Base-by-base conservation (phyloP, 1,139 yeast species). In the Yamadazyma conglobata region DNA sequence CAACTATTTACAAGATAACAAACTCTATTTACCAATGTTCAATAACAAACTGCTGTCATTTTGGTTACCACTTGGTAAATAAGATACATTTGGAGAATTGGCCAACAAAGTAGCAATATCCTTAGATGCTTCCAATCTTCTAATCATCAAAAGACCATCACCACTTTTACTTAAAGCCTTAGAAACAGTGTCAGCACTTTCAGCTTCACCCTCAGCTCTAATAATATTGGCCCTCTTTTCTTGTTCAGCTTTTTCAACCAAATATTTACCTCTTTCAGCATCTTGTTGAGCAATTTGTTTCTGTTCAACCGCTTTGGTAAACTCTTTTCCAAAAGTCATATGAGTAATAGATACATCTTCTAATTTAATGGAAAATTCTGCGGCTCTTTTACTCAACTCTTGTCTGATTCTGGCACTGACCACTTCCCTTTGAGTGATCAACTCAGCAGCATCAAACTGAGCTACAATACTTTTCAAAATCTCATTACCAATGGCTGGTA, bases 281-380 rank as follows among this genome's bases (percentile, higher is more conserved):
- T 93, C 98, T 63, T 93, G 98, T 66, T 91, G 98, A 19, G 98
- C 98, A 61, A 93, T 93, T 62, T 93, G 98, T 63, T 93, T 93
- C 65, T 87, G 95, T 64, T 93, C 99, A 36, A 91, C 98, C 15
- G 98, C 97, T 62, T 87, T 89, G 36, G 99, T 93, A 66, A 93
- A 93, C 55, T 93, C 99, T 46, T 75, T 77, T 34, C 98, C 98
- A 58, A 93, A 93, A 1, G 96, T 86, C 89, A 93, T 82, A 64
- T 93, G 98, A 14, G 99, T 93, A 44, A 93, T 93, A 17, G 96
- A 86, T 29, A 93, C 98, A 60, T 93, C 99, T 61, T 93, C 99
- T 48, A 93, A 73, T 54, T 74, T 82, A 52, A 93, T 89, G 58
- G 84, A 77, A 65, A 93, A 93, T 60, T 91, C 97, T 38, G 63